Percentiles rank a stretch among this genome's conserved stretches.
Conservation (phyloP, 176 grass and related monocot species). For the Zizania latifolia region DNA sequence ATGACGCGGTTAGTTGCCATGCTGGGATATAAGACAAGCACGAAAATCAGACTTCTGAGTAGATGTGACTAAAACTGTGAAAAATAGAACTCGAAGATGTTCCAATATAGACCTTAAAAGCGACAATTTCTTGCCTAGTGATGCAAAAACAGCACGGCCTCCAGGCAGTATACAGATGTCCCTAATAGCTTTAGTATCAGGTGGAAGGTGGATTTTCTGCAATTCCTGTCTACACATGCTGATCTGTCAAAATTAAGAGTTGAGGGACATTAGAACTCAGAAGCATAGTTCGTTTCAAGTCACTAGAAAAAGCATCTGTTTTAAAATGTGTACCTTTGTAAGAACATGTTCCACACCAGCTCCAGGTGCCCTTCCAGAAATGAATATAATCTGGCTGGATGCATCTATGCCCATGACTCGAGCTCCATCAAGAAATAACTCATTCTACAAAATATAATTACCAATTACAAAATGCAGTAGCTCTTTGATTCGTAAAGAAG, state of each 20-base stretch:
- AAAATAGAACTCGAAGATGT: conserved; percentile 14
- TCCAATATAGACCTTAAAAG: conserved; percentile 53
- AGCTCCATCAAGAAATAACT: conserved; percentile 65
- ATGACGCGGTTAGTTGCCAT: conserved; percentile 58
- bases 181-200: conserved; percentile 74
- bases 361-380: conserved; percentile 59
- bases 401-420: conserved; percentile 82
- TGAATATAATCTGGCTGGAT: conserved; percentile 52
- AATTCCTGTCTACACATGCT: conserved; percentile 57
- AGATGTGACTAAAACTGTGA: neutral
- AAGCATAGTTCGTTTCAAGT: neutral
- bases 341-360: conserved; percentile 70
- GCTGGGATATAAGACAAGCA: conserved; percentile 46
- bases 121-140: conserved; percentile 72
- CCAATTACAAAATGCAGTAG: neutral
- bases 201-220: conserved; percentile 56
- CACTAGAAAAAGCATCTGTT: conserved; percentile 16
- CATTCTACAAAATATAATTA: conserved; percentile 55
- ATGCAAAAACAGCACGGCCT: conserved; percentile 61
- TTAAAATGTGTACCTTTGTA: conserved; percentile 62
- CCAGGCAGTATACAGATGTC: conserved; percentile 64
- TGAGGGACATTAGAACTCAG: conserved; percentile 1
- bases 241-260: conserved; percentile 47
- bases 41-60: conserved; percentile 9
- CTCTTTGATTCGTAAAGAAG: neutral